Base-by-base conservation (phyloP, 495 filamentous ascomycete genomes). In the Xylaria longipes region DNA sequence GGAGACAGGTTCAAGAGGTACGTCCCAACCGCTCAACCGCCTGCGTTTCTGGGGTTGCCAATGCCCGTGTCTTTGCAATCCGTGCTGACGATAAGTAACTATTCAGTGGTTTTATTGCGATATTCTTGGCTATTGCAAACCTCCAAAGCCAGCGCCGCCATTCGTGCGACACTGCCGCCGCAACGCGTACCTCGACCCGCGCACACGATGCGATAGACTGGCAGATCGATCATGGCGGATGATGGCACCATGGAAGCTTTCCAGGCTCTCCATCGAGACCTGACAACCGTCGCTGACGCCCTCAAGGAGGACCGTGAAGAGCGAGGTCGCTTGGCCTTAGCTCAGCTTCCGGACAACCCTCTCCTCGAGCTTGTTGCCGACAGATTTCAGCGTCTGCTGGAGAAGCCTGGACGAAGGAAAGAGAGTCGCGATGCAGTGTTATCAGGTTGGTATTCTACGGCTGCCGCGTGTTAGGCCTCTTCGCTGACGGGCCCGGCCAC, bases 341-440 rank as follows among this genome's bases (percentile, higher is more conserved):
- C 69, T 52, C 68, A 71, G 61, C 70, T 79, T 63, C 29, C 75
- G 1, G 70, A 74, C n/a, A 63, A 86, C 48, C 76, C 88, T 70
- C 87, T 94, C 75, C 83, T 98, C 50, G 91, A 93, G 75, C 81
- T 82, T 54, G 87, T 91, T 71, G 86, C 92, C 41, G 83, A 89
- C 50, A 91, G 91, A 65, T 94, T 99, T 79, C 87, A 86, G 80
- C 88, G 87, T 73, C 86, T 98, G 68, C 83, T 98, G 50, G 90
- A 93, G 79, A 94, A 93, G 76, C 87, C 90, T 37, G 75, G 86
- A 35, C 92, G 92, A 71, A 92, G 88, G 80, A 89, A 92, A 71
- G 78, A 84, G 63, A 93, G 93, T 82, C 82, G 86, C 68, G 76
- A 81, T 72, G 78, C 81, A 35, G 77, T 86, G n/a, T 61, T 87